phyloP scores from a whole-genome alignment of 352 stramenopile genomes.

The Phytophthora podocarpi region DNA sequence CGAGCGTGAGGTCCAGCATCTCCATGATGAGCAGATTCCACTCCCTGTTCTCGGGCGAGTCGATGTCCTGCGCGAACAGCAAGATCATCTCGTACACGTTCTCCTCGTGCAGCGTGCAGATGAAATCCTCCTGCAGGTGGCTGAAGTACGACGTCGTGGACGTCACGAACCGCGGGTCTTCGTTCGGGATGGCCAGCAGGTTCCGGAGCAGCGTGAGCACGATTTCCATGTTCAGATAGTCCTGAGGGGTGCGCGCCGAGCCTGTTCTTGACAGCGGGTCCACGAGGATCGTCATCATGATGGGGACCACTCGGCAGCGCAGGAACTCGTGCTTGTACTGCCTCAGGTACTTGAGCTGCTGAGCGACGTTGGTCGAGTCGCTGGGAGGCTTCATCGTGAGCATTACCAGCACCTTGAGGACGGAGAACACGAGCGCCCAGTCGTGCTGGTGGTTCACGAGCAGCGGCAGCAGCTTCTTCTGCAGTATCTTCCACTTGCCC shows the following conservation, averaged over 20 bases:
- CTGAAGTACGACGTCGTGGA: constrained; percentile 78
- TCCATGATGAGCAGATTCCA: constrained; percentile 92
- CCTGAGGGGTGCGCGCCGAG: constrained; percentile 55
- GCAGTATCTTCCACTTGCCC: constrained; percentile 86
- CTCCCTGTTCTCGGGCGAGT: constrained; percentile 81
- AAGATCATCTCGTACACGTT: constrained; percentile 90
- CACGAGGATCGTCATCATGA: constrained; percentile 88
- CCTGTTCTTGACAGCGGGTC: constrained; percentile 77
- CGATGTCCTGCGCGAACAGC: constrained; percentile 87
- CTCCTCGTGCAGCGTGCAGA: constrained; percentile 77
- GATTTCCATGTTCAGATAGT: constrained; percentile 89
- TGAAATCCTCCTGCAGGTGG: constrained; percentile 83
- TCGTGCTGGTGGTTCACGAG: constrained; percentile 89
- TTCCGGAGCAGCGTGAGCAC: constrained; percentile 88
- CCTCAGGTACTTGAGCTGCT: constrained; percentile 82
- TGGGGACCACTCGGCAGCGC: constrained; percentile 62
- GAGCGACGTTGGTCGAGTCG: constrained; percentile 79
- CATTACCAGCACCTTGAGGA: constrained; percentile 91
- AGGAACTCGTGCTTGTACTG: constrained; percentile 90
- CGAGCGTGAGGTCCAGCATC: constrained; percentile 84
- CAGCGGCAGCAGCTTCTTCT: constrained; percentile 88
- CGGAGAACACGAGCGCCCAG: constrained; percentile 87
- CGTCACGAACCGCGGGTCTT: constrained; percentile 81
- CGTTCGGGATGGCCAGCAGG: constrained; percentile 82
- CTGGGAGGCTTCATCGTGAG: constrained; percentile 85